Conservation (phyloP, 2,329 filamentous ascomycete genomes). For the Cordyceps tenuipes region DNA sequence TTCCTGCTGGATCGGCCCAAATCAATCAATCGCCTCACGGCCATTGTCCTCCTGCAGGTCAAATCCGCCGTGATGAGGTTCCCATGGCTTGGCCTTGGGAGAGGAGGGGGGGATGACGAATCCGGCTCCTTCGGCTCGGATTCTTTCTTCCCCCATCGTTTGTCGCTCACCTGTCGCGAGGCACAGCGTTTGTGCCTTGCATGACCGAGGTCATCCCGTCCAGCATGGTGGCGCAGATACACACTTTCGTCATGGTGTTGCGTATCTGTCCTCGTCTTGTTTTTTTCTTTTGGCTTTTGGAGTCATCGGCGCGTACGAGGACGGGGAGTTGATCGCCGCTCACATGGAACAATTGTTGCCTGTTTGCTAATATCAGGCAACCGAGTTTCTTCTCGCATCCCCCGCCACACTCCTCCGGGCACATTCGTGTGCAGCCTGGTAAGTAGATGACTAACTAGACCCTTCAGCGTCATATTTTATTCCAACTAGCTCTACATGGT, state of each 20-base stretch:
- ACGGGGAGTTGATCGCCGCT: no score
- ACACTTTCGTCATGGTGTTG: neutral
- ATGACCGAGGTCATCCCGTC: neutral
- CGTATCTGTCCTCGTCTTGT: neutral
- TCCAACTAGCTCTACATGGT: no score
- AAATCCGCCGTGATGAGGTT: neutral
- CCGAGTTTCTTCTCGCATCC: neutral
- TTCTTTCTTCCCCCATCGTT: neutral
- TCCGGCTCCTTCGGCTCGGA: neutral
- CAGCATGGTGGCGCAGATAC: neutral
- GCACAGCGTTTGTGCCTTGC: neutral
- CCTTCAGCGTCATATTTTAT: no score
- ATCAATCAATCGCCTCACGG: neutral
- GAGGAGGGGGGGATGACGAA: neutral
- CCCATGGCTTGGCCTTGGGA: no score
- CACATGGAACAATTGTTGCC: no score
- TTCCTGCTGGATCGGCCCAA: neutral
- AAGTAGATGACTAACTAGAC: no score
- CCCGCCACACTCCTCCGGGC: no score
- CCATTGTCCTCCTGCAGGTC: conserved; percentile 1
- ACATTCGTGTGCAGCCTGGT: neutral
- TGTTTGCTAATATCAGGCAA: neutral
- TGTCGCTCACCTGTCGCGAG: neutral
- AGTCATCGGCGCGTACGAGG: neutral
- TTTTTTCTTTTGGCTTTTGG: neutral